Evolutionary conservation across 2,329 filamentous ascomycete species (phyloP), one percentile per base, ranked within the genome.

Genomic region (Cordyceps fumosorosea): DNA sequence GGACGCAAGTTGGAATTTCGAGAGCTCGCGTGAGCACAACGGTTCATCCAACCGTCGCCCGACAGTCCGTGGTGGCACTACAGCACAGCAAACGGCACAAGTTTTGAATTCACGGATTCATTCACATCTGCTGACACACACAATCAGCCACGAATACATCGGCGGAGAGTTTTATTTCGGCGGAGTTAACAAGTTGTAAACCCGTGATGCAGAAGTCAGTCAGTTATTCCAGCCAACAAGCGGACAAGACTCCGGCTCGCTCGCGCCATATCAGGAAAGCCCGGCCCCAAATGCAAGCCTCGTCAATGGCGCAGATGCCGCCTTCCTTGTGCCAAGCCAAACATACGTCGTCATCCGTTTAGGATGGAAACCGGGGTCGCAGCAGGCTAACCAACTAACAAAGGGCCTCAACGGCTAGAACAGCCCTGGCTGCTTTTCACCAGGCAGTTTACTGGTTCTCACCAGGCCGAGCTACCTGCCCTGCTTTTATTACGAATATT

Each of bases 281-380:
- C n/a, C n/a, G 10, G 18, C 8, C n/a, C 44, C 44, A 18, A 22
- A 18, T 47, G 44, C 29, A 20, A 44, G 40, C 40, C 40, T 45
- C 18, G 24, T 32, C 37, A 12, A n/a, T 56, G 40, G 40, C 44
- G 44, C 44, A 47, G n/a, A 47, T 47, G 44, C 40, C 40, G 12
- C n/a, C 40, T n/a, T 47, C 20, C 29, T 48, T 29, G 20, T 20
- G 20, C 56, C 45, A 32, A 50, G 11, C 44, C 2, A 59, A 44
- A 60, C 26, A 40, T 50, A 47, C 37, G 50, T 60, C 50, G 57
- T 60, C 57, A 60, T 54, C 50, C 20, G 32, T 32, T 37, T 60
- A 26, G 40, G 57, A 53, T 40, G 45, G 48, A 60, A 48, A 54
- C 50, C 40, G 50, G 57, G 56, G 47, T 37, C 45, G 16, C 26